Evolutionary conservation across 2,329 filamentous ascomycete species (phyloP).

Genomic region (Fusarium sp.): DNA sequence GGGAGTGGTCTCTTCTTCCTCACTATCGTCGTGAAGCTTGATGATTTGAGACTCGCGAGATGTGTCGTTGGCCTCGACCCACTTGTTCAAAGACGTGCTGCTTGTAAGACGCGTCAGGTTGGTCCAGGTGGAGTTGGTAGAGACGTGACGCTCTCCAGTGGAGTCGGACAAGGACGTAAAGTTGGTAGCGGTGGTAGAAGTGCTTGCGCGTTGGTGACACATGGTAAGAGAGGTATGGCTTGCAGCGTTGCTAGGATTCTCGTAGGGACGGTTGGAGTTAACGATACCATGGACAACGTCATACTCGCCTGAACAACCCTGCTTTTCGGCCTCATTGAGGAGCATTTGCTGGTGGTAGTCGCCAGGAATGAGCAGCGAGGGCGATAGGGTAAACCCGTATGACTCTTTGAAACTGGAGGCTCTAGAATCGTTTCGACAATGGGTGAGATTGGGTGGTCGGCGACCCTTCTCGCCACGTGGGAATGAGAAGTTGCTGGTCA

Average conservation of each 20-base stretch:
- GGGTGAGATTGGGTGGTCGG: constrained; percentile 49
- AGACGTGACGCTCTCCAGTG: constrained; percentile 66
- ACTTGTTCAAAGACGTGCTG: constrained; percentile 61
- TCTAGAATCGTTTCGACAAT: constrained; percentile 60
- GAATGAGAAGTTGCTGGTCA: constrained; percentile 66
- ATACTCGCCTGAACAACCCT: constrained; percentile 53
- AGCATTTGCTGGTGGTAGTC: constrained; percentile 71
- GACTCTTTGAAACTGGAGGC: constrained; percentile 70
- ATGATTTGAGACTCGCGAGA: constrained; percentile 47
- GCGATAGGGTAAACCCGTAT: constrained; percentile 71
- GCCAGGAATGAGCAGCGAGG: constrained; percentile 71
- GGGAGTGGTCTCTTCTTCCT: constrained; percentile 46
- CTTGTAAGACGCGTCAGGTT: constrained; percentile 69
- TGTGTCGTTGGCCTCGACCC: constrained; percentile 52
- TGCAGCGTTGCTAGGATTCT: constrained; percentile 37
- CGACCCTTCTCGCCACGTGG: constrained; percentile 57
- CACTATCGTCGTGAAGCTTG: constrained; percentile 43
- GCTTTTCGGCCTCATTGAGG: constrained; percentile 48
- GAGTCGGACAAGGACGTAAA: constrained; percentile 62
- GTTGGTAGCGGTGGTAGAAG: constrained; percentile 66
- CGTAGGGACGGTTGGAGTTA: constrained; percentile 34
- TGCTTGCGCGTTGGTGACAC: constrained; percentile 64
- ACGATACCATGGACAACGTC: constrained; percentile 44
- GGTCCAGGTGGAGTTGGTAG: constrained; percentile 66
- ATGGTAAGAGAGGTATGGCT: constrained; percentile 37